Percentiles rank a stretch among this genome's conserved stretches.
phyloP scores from a whole-genome alignment of 768 basidiomycete species.

The Psilocybe cyanescens region DNA sequence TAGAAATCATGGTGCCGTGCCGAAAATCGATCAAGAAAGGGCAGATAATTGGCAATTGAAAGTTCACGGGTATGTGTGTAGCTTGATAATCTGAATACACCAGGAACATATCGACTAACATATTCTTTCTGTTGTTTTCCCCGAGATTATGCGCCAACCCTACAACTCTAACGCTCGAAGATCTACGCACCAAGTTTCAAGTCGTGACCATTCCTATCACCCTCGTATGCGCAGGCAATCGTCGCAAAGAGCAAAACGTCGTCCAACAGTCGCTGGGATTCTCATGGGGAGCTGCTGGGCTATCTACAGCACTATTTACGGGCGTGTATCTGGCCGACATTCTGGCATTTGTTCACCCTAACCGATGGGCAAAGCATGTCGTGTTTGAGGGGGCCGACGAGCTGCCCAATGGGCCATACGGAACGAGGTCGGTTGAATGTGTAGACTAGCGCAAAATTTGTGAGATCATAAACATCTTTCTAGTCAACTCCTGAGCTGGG shows the following conservation, averaged over 20 bases:
- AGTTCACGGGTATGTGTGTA: conserved; percentile 39
- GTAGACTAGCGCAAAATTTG: not conserved
- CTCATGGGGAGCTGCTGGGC: conserved; percentile 54
- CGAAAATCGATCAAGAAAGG: conserved; percentile 40
- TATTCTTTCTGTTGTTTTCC: too few species aligned
- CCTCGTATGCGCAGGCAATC: conserved; percentile 65
- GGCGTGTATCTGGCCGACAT: conserved; percentile 62
- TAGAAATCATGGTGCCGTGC: conserved; percentile 67
- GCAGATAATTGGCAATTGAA: conserved; percentile 47
- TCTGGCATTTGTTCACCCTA: conserved; percentile 47
- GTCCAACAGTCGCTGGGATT: conserved; percentile 60
- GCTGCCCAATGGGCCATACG: conserved; percentile 64
- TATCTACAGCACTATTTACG: conserved; percentile 61
- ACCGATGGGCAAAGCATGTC: conserved; percentile 47
- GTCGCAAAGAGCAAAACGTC: conserved; percentile 69
- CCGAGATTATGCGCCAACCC: conserved; percentile 35
- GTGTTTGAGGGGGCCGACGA: conserved; percentile 59
- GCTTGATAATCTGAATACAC: not conserved
- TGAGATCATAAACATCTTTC: conserved; percentile 14
- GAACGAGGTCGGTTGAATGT: conserved; percentile 38
- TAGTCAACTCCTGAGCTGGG: conserved; percentile 47
- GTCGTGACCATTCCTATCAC: conserved; percentile 64
- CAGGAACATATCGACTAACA: conserved; percentile 13
- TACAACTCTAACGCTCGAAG: conserved; percentile 42
- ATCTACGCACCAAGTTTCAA: conserved; percentile 49